A percentile compares a stretch with the other conserved stretches of the same genome.
phyloP scores from a whole-genome alignment of 2,329 filamentous ascomycete species.

The Camptophora hylomeconis region DNA sequence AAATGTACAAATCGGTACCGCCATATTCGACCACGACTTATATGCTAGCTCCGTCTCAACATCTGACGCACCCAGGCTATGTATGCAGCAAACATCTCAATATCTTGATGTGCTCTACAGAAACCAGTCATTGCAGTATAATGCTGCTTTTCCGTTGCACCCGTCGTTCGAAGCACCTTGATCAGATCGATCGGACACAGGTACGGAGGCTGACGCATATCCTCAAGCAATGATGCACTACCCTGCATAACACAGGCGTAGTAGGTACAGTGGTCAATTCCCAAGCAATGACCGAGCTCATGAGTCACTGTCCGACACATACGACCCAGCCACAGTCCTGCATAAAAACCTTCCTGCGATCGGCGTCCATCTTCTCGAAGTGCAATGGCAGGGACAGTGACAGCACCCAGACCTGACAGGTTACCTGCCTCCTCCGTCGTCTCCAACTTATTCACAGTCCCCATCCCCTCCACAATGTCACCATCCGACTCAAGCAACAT shows the following conservation, averaged over 20 bases:
- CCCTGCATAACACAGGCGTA: conserved; percentile 52
- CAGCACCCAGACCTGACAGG: conserved; percentile 10
- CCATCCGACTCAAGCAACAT: conserved; percentile 32
- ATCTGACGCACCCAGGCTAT: no score
- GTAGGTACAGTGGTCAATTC: conserved; percentile 48
- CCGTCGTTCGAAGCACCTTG: no score
- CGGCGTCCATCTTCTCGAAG: conserved; percentile 8
- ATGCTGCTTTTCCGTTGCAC: no score
- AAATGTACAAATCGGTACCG: no score
- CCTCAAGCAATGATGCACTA: conserved; percentile 43
- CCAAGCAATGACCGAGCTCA: conserved; percentile 56
- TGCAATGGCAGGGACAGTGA: conserved; percentile 6
- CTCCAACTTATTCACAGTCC: neutral
- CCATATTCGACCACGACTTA: no score
- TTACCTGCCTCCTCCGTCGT: neutral
- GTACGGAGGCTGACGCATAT: conserved; percentile 50
- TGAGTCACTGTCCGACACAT: conserved; percentile 47
- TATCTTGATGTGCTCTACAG: no score
- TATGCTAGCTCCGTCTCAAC: no score
- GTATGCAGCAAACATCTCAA: no score
- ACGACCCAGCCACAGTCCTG: conserved; percentile 43
- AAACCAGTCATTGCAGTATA: no score
- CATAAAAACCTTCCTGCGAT: conserved; percentile 19
- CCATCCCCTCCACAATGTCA: neutral
- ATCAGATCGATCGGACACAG: conserved; percentile 50